Evolutionary conservation across 805 yeast genomes (phyloP).

Genomic region (Hanseniaspora thailandica): DNA sequence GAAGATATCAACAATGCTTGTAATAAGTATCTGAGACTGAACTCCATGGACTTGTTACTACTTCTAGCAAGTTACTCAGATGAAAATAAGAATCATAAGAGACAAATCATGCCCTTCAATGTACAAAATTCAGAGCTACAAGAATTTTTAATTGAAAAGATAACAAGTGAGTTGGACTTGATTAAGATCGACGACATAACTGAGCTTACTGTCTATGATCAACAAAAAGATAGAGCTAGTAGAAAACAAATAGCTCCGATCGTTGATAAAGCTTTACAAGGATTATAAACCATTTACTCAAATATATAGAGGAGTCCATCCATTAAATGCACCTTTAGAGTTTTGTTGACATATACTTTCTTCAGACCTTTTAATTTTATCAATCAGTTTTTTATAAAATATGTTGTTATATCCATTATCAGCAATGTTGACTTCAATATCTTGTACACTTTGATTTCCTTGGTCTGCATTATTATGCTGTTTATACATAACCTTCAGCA

Average conservation of each 20-base stretch:
- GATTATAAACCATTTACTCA: background rate
- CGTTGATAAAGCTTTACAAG: slow-evolving; percentile 22
- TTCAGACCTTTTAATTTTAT: background rate
- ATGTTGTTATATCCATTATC: slow-evolving; percentile 18
- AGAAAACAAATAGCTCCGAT: slow-evolving; percentile 80
- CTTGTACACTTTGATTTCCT: background rate
- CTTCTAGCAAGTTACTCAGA: slow-evolving; percentile 39
- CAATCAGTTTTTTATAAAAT: background rate
- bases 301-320: slow-evolving; percentile 19
- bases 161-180: slow-evolving; percentile 19
- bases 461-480: background rate
- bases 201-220: slow-evolving; percentile 27
- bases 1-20: slow-evolving; percentile 21
- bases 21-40: slow-evolving; percentile 19
- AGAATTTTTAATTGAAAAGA: background rate
- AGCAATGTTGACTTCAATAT: background rate
- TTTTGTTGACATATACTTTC: background rate
- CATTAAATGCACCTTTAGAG: background rate
- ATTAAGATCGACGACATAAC: slow-evolving; percentile 17
- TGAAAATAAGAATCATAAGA: slow-evolving; percentile 26
- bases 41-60: slow-evolving; percentile 31
- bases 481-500: slow-evolving; percentile 4
- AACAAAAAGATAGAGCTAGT: slow-evolving; percentile 52
- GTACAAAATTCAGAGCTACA: slow-evolving; percentile 18
- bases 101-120: slow-evolving; percentile 35